phyloP scores from a whole-genome alignment of 306 rosid genomes.

The Psophocarpus tetragonolobus region DNA sequence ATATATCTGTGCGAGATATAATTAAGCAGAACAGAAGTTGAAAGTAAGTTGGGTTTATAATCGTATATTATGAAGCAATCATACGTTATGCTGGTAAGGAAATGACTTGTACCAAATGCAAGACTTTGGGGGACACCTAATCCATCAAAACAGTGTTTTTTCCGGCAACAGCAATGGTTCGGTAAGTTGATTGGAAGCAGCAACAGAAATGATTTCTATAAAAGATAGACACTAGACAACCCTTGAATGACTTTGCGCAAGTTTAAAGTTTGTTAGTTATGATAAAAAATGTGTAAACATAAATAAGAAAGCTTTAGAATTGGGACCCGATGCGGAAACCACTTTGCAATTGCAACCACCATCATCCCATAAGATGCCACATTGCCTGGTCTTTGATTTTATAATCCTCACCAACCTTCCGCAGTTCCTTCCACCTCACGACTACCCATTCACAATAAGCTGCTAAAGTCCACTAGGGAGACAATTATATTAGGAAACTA shows the following conservation, averaged over 20 bases:
- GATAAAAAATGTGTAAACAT: slow-evolving; percentile 18
- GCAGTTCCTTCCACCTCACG: slow-evolving; percentile 21
- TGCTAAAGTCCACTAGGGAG: neutral
- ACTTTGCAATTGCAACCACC: slow-evolving; percentile 43
- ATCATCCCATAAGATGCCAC: slow-evolving; percentile 34
- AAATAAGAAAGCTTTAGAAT: slow-evolving; percentile 20
- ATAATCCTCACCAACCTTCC: slow-evolving; percentile 23
- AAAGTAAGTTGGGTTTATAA: neutral
- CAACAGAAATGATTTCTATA: slow-evolving; percentile 23
- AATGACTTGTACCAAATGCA: neutral
- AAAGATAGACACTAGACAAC: neutral
- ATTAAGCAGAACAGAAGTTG: neutral
- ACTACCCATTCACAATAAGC: neutral
- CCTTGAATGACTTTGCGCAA: slow-evolving; percentile 35
- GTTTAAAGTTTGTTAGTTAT: slow-evolving; percentile 29
- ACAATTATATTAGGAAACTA: neutral
- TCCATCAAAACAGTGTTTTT: neutral
- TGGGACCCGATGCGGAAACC: slow-evolving; percentile 31
- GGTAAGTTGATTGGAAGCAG: slow-evolving; percentile 36
- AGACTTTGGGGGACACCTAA: neutral
- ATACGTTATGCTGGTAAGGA: neutral
- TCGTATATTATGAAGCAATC: neutral
- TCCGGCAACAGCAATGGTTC: neutral
- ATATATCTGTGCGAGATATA: neutral
- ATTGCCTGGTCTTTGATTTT: slow-evolving; percentile 37